Percentiles rank a stretch among this genome's conserved stretches.
These are phyloP conservation scores for Cryptosporidium baileyi DNA, from an alignment of 169 alveolate genomes.

Conservation along the genomic window DNA sequence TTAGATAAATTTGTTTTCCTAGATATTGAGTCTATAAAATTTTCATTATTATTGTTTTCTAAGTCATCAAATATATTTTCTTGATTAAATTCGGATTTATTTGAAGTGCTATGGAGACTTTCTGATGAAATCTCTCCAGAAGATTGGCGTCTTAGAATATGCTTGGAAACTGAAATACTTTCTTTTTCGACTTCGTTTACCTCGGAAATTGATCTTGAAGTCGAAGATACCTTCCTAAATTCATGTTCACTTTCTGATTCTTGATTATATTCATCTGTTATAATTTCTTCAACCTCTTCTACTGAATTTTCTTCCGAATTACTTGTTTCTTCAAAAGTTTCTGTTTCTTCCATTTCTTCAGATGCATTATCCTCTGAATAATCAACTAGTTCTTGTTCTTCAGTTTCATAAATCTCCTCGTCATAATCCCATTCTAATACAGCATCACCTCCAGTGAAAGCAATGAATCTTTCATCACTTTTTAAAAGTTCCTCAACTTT, in stretches of 20 bases:
- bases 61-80: neutral
- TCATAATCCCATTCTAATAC: conserved; percentile 67
- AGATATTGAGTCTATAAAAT: neutral
- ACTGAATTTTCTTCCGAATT: neutral
- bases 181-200: neutral
- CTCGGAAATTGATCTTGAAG: neutral
- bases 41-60: neutral
- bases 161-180: neutral
- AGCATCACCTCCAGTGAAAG: conserved; percentile 65
- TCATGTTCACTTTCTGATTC: neutral
- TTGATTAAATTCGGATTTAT: neutral
- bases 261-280: neutral
- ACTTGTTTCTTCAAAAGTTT: too few species aligned
- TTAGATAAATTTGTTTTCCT: neutral
- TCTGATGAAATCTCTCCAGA: neutral
- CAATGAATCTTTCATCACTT: conserved; percentile 29
- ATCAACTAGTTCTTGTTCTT: neutral
- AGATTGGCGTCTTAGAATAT: neutral
- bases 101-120: neutral
- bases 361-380: too few species aligned
- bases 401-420: neutral
- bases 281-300: neutral
- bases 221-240: neutral
- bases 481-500: conserved; percentile 46
- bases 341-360: neutral